Evolutionary conservation across 352 stramenopile species (phyloP).

Genomic region (Phytophthora pini): DNA sequence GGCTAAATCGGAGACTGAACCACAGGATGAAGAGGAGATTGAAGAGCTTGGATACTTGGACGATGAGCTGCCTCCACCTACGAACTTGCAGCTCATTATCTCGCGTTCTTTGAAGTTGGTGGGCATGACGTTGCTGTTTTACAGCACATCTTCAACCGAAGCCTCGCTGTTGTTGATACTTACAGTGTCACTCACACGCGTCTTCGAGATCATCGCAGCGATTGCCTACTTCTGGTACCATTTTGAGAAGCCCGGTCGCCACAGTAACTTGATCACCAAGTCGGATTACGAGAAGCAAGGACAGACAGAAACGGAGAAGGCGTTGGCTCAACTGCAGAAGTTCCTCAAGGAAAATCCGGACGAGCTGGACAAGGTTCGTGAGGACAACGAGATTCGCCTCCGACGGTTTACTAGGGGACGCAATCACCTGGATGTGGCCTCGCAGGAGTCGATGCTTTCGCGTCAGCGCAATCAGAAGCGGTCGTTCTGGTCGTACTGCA

Average conservation of each 20-base stretch:
- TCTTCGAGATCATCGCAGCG: constrained; percentile 77
- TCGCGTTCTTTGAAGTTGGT: constrained; percentile 63
- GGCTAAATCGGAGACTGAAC: constrained; percentile 45
- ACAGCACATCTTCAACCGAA: constrained; percentile 85
- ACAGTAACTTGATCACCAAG: constrained; percentile 77
- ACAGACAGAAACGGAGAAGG: constrained; percentile 77
- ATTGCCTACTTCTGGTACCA: constrained; percentile 87
- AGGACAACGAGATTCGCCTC: constrained; percentile 83
- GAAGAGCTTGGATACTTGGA: constrained; percentile 76
- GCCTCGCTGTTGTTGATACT: constrained; percentile 76
- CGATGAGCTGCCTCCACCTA: constrained; percentile 59
- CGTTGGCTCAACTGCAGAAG: constrained; percentile 65
- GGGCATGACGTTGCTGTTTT: constrained; percentile 74
- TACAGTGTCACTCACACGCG: constrained; percentile 66
- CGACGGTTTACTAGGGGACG: constrained; percentile 80
- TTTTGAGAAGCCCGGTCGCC: constrained; percentile 70
- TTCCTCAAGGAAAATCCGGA: constrained; percentile 77
- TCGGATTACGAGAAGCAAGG: constrained; percentile 76
- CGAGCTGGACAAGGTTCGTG: constrained; percentile 77
- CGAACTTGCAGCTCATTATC: constrained; percentile 71
- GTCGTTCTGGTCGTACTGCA: constrained; percentile 52
- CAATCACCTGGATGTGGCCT: constrained; percentile 76
- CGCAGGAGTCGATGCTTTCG: constrained; percentile 50
- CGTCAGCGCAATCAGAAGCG: constrained; percentile 38
- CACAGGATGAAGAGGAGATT: constrained; percentile 68